Base-by-base conservation (phyloP, 345 rosid species). In the Salix suchowensis region DNA sequence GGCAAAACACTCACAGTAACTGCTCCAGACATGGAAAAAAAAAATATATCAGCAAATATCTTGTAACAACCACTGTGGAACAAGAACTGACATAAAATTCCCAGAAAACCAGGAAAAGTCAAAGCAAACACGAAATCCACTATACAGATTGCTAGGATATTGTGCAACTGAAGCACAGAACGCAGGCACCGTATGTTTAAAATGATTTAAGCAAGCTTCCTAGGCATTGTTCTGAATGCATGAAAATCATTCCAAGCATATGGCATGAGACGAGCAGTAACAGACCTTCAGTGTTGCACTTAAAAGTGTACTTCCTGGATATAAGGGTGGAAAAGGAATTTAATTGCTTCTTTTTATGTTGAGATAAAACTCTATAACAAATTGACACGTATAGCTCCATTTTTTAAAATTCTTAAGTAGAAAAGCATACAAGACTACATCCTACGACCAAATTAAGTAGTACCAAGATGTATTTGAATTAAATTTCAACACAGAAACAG, bases 1-100 rank as follows among this genome's bases (percentile, higher is more conserved):
- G 65, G 99, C 97, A 87, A 96, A 96, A 85, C 98, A 96, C 74
- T 96, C 99, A 77, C 99, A 94, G 64, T 96, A 96, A 87, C 99
- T 96, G 84, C 66, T 32, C 74, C 85, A 74, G 61, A 65, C 74
- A 83, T 50, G 55, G 36, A 67, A 52, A 65, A 46, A 65, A 46
- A 48, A 34, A 7, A 12, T 28, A 64, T 30, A 67, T 76, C 66
- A 69, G 60, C 37, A 40, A 67, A 68, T 52, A 65, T 58, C 23
- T 71, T 67, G 54, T 78, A 19, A 18, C 69, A 76, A 48, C 15
- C 32, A 60, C 65, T 64, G 58, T 15, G 9, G 30, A 61, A 23
- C 70, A 60, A 60, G 42, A 55, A 32, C 34, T 54, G 42, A 66
- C 40, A 67, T 13, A 54, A 68, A 60, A 37, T 12, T 55, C 5